Evolutionary conservation across 257 asterid genomes (phyloP), one percentile per base, ranked within the genome.

Genomic region (Pogostemon cablin): DNA sequence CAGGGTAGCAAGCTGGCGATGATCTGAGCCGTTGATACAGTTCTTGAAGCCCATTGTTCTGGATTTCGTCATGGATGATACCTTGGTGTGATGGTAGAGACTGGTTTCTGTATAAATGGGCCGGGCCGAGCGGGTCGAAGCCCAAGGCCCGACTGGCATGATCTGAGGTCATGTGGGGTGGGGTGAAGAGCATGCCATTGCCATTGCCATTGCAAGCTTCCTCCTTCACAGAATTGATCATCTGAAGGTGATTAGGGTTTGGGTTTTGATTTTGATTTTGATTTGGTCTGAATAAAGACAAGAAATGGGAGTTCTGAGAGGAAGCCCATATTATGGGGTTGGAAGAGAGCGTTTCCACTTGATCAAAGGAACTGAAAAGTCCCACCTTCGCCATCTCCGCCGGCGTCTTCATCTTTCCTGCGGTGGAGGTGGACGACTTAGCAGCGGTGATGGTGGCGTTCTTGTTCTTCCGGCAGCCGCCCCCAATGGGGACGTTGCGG

Each of bases 401-500:
- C 10, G 69, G 62, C 0, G 85, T 50, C 65, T 83, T 86, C 70
- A 82, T 68, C 68, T 83, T 86, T 10, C 81, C 90, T 4, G 85
- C 69, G 6, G 85, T 65, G 3, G 81, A 11, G 2, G n/a, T 54
- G 49, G 90, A 66, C 67, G 79, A 86, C 4, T 61, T 56, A 5
- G 86, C 43, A 0, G 87, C n/a, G 48, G 86, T 4, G 12, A 80
- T 43, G 69, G 75, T 2, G 62, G 86, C 2, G 69, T n/a, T 70
- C 81, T 80, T 88, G 87, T 84, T 90, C 60, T 88, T 90, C 11
- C 97, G 78, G 83, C 95, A 90, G 0, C 95, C 96, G 7, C 96
- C 96, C 4, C 96, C 96, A 50, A 90, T 90, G 17, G 96, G 96
- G 72, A 90, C 96, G 71, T 87, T 90, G 62, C 96, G 90, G 17